Base-by-base conservation (phyloP, 495 filamentous ascomycete genomes). In the Cercophora sp. region DNA sequence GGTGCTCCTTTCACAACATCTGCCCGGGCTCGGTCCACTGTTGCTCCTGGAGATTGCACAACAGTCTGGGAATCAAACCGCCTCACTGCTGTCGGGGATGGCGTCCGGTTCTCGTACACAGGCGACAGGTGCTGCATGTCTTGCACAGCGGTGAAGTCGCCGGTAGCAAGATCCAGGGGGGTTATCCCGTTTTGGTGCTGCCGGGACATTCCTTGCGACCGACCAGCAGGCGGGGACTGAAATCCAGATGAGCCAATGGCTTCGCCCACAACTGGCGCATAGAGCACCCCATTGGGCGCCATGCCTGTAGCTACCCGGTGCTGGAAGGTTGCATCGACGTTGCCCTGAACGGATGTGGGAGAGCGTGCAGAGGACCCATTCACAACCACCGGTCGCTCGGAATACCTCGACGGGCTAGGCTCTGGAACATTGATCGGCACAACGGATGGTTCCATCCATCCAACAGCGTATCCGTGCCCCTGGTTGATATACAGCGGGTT, bases 21-120 rank as follows among this genome's bases (percentile, higher is more conserved):
- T 8, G 52, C 19, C 13, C 55, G 54, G 13, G 26, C n/a, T 13
- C 58, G 59, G 20, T 59, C 60, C 11, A 8, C 26, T 16, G 44
- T 8, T 3, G 32, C 23, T 5, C 10, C 42, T 6, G 40, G 36
- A 20, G 54, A 51, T 10, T 57, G 48, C 0, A 35, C 34, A 18
- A 51, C 34, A 2, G 45, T 35, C 5, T 66, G 60, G 1, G 60
- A 32, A 2, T 75, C 73, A 36, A 69, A 62, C 53, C 67, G 72
- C 15, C 72, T 63, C 40, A 65, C 53, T 5, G 65, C 64, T 15
- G 61, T 75, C 3, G 77, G 76, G 1, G 79, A 78, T 3, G 78
- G 76, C 2, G 77, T 76, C 18, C 73, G 70, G 16, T 73, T 62
- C 60, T 82, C 79, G 42, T 79, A 79, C 0, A 82, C 79, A 1